phyloP scores from a whole-genome alignment of 139 green algal species.

The Micractinium sp. region DNA sequence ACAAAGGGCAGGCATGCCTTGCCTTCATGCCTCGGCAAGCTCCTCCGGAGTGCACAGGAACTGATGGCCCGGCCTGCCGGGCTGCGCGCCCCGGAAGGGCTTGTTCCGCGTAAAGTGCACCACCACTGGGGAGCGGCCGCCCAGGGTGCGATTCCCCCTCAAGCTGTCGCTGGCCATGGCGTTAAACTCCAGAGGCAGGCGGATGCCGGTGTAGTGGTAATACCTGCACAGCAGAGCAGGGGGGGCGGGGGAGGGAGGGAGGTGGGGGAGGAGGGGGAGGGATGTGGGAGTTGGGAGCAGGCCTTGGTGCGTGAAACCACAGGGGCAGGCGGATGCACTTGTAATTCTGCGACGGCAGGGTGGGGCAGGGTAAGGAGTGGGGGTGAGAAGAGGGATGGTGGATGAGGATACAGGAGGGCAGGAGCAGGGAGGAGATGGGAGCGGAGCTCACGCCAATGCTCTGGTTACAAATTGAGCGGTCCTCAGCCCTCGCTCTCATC shows the following conservation, averaged over 20 bases:
- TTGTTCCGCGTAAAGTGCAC: constrained; percentile 25
- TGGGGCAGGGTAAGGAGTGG: not conserved
- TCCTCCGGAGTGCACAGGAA: constrained; percentile 12
- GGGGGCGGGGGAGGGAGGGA: not conserved
- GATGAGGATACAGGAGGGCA: no score
- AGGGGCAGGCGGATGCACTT: not conserved
- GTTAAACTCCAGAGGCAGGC: constrained; percentile 23
- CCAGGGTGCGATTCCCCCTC: not conserved
- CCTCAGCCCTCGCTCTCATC: no score
- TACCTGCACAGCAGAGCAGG: not conserved
- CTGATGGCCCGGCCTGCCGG: constrained; percentile 3
- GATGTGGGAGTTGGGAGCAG: not conserved
- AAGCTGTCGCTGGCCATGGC: constrained; percentile 1
- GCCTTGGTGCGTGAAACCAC: no score
- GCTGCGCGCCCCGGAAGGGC: not conserved
- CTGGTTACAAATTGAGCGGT: no score
- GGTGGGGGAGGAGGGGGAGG: not conserved
- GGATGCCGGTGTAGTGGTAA: constrained; percentile 3
- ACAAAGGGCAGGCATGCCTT: no score
- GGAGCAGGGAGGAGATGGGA: no score
- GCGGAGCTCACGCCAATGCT: no score
- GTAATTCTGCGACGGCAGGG: not conserved
- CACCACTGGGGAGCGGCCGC: constrained; percentile 1
- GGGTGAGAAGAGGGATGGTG: no score
- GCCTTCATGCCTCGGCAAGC: not conserved